Percentiles rank a stretch among this genome's conserved stretches.
Evolutionary conservation across 768 basidiomycete genomes (phyloP).

Genomic region (Lentinula aciculospora): DNA sequence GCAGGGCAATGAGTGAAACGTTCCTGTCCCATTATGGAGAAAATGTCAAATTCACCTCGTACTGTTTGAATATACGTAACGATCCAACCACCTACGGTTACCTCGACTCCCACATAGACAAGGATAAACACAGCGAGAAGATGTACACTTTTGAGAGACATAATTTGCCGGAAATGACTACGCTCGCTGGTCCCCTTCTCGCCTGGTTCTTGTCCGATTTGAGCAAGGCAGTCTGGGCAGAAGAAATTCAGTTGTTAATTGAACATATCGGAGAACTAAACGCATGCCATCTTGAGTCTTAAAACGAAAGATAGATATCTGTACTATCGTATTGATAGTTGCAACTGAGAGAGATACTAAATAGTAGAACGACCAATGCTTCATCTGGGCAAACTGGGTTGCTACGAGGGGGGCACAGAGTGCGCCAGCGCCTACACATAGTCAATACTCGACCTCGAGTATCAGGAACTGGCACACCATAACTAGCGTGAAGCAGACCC

Average conservation of each 20-base stretch:
- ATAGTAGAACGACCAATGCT: slow-evolving; percentile 54
- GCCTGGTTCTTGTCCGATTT: slow-evolving; percentile 43
- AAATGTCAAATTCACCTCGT: not conserved
- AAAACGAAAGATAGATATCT: slow-evolving; percentile 42
- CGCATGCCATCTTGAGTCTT: slow-evolving; percentile 45
- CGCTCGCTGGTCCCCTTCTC: slow-evolving; percentile 31
- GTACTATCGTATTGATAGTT: slow-evolving; percentile 31
- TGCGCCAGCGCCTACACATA: slow-evolving; percentile 36
- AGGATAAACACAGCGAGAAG: slow-evolving; percentile 58
- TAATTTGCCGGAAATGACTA: slow-evolving; percentile 44
- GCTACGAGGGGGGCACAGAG: slow-evolving; percentile 48
- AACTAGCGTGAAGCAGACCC: slow-evolving; percentile 44
- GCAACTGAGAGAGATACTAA: slow-evolving; percentile 48
- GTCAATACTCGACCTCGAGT: not conserved
- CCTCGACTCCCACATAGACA: slow-evolving; percentile 68
- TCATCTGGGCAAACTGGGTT: slow-evolving; percentile 49
- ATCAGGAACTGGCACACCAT: slow-evolving; percentile 21
- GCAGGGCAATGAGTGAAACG: slow-evolving; percentile 30
- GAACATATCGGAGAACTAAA: not conserved
- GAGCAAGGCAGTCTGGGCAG: slow-evolving; percentile 41
- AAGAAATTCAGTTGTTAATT: not conserved
- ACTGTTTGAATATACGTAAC: not conserved
- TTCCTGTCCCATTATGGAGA: slow-evolving; percentile 28
- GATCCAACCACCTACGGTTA: slow-evolving; percentile 42
- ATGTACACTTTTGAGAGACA: slow-evolving; percentile 49